A percentile compares a stretch with the other conserved stretches of the same genome.
phyloP scores from a whole-genome alignment of 1,284 basidiomycete genomes.

The Naganishia sp. region DNA sequence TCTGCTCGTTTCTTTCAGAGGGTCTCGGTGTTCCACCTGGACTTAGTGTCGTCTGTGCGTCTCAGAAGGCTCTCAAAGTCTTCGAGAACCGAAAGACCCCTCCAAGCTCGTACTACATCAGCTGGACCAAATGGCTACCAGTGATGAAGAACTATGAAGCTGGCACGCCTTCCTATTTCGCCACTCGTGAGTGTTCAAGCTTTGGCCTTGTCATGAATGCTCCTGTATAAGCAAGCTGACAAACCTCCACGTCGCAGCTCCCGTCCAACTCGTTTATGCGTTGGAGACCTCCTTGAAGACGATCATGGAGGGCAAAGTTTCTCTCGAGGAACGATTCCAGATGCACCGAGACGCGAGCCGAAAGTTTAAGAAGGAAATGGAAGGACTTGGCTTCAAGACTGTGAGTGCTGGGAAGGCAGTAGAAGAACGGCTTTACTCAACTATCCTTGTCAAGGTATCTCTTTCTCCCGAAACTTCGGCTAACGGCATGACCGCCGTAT shows the following conservation, averaged over 20 bases:
- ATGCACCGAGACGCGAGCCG: conserved; percentile 73
- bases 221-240: neutral
- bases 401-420: conserved; percentile 37
- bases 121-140: conserved; percentile 91
- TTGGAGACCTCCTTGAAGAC: conserved; percentile 75
- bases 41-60: conserved; percentile 80
- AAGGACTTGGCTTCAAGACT: conserved; percentile 69
- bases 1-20: conserved; percentile 30
- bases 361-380: conserved; percentile 71
- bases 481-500: conserved; percentile 86
- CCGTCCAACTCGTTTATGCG: conserved; percentile 91
- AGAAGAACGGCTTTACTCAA: neutral
- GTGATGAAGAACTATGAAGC: conserved; percentile 81
- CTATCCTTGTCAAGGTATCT: conserved; percentile 58
- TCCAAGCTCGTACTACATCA: conserved; percentile 79
- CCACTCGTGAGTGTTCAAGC: conserved; percentile 63
- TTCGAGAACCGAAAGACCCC: conserved; percentile 71
- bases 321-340: conserved; percentile 77
- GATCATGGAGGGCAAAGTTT: conserved; percentile 64
- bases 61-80: conserved; percentile 74
- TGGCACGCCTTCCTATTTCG: conserved; percentile 71
- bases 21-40: conserved; percentile 95
- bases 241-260: conserved; percentile 46
- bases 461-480: conserved; percentile 67
- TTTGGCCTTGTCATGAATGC: neutral